Evolutionary conservation across 768 basidiomycete species (phyloP).

Genomic region (Amanita jacksonii): DNA sequence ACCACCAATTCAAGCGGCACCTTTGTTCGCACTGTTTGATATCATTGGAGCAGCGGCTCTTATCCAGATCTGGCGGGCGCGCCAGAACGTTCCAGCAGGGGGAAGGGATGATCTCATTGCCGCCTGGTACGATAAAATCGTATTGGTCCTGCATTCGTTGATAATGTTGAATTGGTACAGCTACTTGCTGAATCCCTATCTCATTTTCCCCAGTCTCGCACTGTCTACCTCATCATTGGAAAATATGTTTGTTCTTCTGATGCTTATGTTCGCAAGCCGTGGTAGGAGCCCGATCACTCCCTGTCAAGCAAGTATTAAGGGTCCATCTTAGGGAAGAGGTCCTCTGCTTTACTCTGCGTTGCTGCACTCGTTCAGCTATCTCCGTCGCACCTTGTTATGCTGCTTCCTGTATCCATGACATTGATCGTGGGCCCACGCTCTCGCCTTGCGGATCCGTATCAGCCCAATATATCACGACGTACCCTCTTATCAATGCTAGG

Average conservation of each 20-base stretch:
- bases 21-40: constrained; percentile 68
- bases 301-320: background rate
- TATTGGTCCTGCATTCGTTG: background rate
- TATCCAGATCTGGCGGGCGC: constrained; percentile 54
- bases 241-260: constrained; percentile 57
- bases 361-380: constrained; percentile 68
- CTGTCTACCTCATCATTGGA: constrained; percentile 79
- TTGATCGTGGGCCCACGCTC: constrained; percentile 54
- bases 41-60: constrained; percentile 59
- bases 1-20: constrained; percentile 41
- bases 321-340: constrained; percentile 38
- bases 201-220: constrained; percentile 70
- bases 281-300: constrained; percentile 26
- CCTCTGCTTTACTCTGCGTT: constrained; percentile 52
- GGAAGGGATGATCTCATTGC: constrained; percentile 54
- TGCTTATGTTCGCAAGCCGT: constrained; percentile 62
- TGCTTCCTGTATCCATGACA: constrained; percentile 59
- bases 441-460: constrained; percentile 52
- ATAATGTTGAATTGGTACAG: constrained; percentile 27
- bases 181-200: constrained; percentile 86
- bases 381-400: constrained; percentile 56
- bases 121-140: constrained; percentile 42
- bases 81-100: constrained; percentile 40
- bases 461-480: constrained; percentile 21
- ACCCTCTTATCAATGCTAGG: constrained; percentile 27